Evolutionary conservation across 1,284 basidiomycete species (phyloP), one percentile per base, ranked within the genome.

Genomic region (Vanrija humicola): DNA sequence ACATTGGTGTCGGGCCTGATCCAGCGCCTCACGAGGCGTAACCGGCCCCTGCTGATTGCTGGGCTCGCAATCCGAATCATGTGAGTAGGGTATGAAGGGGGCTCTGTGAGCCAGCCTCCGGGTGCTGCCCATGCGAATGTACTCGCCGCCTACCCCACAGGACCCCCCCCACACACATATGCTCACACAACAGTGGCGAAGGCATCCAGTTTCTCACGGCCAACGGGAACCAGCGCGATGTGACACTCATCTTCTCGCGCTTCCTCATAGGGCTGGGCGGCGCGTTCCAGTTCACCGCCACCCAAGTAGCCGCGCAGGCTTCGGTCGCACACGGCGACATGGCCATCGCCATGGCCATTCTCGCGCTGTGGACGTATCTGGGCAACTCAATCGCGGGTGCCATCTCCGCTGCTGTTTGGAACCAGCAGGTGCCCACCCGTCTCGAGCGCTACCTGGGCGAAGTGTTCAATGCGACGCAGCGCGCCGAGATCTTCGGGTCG

Each of bases 1-100:
- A 69, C 67, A 21, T 48, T 64, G 12, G 18, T 72, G 16, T 76
- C 72, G 14, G 79, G 77, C 10, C 45, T 73, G 8, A 60, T 77
- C 46, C 65, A 69, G 59, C 64, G 75, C 15, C 71, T 66, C 59
- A 76, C 74, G 39, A 74, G 77, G 53, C 66, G 76, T 6, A 79
- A 75, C 76, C 79, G 79, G 69, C 64, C 59, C 21, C 55, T 70
- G n/a, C 65, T 66, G 53, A 39, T 70, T 28, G 50, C 52, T 25
- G 67, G 67, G 48, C 54, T 68, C 6, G 58, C 52, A 29, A 57
- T 67, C 58, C 59, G 67, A 29, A 58, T 64, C 54, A 54, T 71
- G 58, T 62, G 25, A 52, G 61, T 23, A 23, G 21, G 21, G 21
- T 23, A 23, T 23, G 21, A 23, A n/a, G n/a, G n/a, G n/a, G n/a